Base-by-base conservation (phyloP, 768 basidiomycete species). In the Polyporus arcularius region DNA sequence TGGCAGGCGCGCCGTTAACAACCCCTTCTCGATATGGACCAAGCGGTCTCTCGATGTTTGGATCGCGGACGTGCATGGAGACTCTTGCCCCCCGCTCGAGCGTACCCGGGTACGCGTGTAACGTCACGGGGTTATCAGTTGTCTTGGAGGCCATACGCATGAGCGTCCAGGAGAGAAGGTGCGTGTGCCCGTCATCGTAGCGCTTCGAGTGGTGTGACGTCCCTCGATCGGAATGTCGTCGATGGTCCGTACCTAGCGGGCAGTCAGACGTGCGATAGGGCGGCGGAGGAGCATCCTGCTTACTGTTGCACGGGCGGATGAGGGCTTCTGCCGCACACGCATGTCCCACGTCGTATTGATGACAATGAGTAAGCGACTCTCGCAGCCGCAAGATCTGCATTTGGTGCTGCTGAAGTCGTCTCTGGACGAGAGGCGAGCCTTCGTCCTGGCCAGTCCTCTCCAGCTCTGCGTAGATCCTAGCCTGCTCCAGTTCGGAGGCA, bases 121-220 rank as follows among this genome's bases (percentile, higher is more conserved):
- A 50, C 48, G 49, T 57, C 28, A 48, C 16, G 16, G 60, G 57
- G 57, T 65, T 65, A 48, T 55, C 59, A 32, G 18, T 41, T 35
- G 53, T 18, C 47, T 39, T 55, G 64, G 53, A 48, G 14, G 57
- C 28, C 57, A 65, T 61, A 53, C 60, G 56, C n/a, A 65, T 48
- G 48, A 65, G 57, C 32, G 64, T 38, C 64, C 64, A 65, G 0
- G 64, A 65, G 54, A 65, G 64, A 9, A 65, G 56, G 60, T 65
- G 64, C 15, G 60, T 64, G 59, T 61, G 63, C n/a, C 56, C 53
- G 16, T 53, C 52, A 2, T 16, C 38, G 8, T 32, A 26, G 55
- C 35, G n/a, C 18, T 61, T 30, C 12, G 43, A 15, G 28, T 52
- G 49, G 21, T 30, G 18, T 26, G 48, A 49, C 48, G 30, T 14